Conservation (phyloP, 2,329 filamentous ascomycete genomes). For the Emericellopsis cladophorae region DNA sequence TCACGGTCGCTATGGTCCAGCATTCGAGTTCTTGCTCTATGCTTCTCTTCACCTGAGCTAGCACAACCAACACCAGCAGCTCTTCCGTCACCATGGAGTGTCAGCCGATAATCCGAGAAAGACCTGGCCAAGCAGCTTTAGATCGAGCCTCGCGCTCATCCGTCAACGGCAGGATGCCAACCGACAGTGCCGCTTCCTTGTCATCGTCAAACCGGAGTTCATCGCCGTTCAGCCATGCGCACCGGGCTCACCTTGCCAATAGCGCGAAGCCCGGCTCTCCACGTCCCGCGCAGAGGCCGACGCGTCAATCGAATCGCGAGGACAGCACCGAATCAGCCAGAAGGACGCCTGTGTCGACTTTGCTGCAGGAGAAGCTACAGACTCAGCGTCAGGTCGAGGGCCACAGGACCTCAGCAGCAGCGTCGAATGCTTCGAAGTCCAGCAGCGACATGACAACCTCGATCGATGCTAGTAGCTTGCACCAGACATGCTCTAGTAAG, state of each 20-base stretch:
- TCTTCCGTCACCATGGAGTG: conserved; percentile 14
- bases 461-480: conserved; percentile 20
- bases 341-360: conserved; percentile 30
- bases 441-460: conserved; percentile 25
- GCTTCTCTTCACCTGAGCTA: not conserved
- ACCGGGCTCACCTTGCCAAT: conserved; percentile 26
- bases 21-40: too few species aligned
- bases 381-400: conserved; percentile 35
- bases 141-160: conserved; percentile 34
- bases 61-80: not conserved
- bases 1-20: too few species aligned
- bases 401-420: conserved; percentile 21
- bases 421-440: conserved; percentile 15
- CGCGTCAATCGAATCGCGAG: conserved; percentile 28
- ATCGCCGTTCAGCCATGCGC: conserved; percentile 19
- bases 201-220: conserved; percentile 24
- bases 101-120: conserved; percentile 10
- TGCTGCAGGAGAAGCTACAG: conserved; percentile 42
- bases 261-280: conserved; percentile 18
- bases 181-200: conserved; percentile 26
- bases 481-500: conserved; percentile 26
- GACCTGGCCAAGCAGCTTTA: conserved; percentile 16
- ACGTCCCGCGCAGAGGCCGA: conserved; percentile 23
- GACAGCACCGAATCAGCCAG: conserved; percentile 25
- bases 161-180: conserved; percentile 24